phyloP scores from a whole-genome alignment of 2,329 filamentous ascomycete genomes.

The Aspergillus caelatus region DNA sequence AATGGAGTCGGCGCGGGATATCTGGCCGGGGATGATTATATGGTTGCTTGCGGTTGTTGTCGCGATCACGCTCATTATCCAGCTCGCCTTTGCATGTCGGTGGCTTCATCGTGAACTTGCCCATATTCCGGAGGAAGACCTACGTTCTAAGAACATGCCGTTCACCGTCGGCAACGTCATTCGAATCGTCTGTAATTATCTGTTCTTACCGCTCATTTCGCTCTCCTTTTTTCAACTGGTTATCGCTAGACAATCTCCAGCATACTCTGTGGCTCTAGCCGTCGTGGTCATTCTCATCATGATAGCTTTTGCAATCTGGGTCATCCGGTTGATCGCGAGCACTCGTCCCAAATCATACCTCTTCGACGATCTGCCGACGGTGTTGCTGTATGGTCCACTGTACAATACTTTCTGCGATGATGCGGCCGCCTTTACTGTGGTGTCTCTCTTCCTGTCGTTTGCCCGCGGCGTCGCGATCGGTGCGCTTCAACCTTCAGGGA shows the following conservation, averaged over 20 bases:
- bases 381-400: slow-evolving; percentile 86
- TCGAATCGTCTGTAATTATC: slow-evolving; percentile 88
- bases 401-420: slow-evolving; percentile 98
- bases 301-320: slow-evolving; percentile 74
- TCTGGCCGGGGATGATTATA: slow-evolving; percentile 93
- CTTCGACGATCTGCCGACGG: slow-evolving; percentile 89
- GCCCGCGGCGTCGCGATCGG: slow-evolving; percentile 88
- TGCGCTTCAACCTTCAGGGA: slow-evolving; percentile 87
- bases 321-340: slow-evolving; percentile 76
- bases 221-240: slow-evolving; percentile 92
- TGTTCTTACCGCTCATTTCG: slow-evolving; percentile 82
- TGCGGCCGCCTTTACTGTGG: slow-evolving; percentile 83
- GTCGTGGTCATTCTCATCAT: slow-evolving; percentile 73
- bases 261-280: slow-evolving; percentile 73
- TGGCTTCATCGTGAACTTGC: slow-evolving; percentile 75
- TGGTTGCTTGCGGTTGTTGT: slow-evolving; percentile 81
- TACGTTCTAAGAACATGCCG: slow-evolving; percentile 87
- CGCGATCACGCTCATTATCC: slow-evolving; percentile 68
- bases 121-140: slow-evolving; percentile 77
- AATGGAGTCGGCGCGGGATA: slow-evolving; percentile 72
- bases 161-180: slow-evolving; percentile 80
- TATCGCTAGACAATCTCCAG: slow-evolving; percentile 67
- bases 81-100: slow-evolving; percentile 74
- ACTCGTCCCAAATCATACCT: slow-evolving; percentile 83
- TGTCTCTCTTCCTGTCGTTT: slow-evolving; percentile 82